A percentile compares a stretch with the other conserved stretches of the same genome.
phyloP scores from a whole-genome alignment of 768 basidiomycete species.

The Suillus weaverae region DNA sequence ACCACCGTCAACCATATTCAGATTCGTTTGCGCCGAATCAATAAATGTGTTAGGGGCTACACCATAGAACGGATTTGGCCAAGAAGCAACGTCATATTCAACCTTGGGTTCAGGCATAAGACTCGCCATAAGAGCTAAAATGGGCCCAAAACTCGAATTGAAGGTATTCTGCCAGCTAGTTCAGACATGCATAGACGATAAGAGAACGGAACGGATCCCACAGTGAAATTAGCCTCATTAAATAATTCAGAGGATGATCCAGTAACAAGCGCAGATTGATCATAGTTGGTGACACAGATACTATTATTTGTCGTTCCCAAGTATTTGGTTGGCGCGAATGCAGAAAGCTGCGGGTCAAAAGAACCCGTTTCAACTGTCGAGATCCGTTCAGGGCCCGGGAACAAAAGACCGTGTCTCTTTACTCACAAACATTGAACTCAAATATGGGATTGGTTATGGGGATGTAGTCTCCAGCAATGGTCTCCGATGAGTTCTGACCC shows the following conservation, averaged over 20 bases:
- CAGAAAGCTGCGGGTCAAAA: constrained; percentile 43
- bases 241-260: constrained; percentile 43
- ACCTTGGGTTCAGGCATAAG: constrained; percentile 26
- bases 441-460: constrained; percentile 34
- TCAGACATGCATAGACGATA: neutral
- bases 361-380: constrained; percentile 41
- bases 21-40: constrained; percentile 30
- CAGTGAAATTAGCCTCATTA: constrained; percentile 29
- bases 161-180: constrained; percentile 13
- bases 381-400: neutral
- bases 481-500: constrained; percentile 25
- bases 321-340: constrained; percentile 46
- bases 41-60: constrained; percentile 35
- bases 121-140: constrained; percentile 17
- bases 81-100: constrained; percentile 32
- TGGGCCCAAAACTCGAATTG: constrained; percentile 13
- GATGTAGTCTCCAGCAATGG: constrained; percentile 20
- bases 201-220: constrained; percentile 10
- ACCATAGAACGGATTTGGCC: constrained; percentile 41
- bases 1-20: constrained; percentile 42
- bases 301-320: constrained; percentile 40
- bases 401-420: neutral
- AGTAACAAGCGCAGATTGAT: constrained; percentile 36
- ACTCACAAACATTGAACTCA: constrained; percentile 38
- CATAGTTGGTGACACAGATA: constrained; percentile 35